Base-by-base conservation (phyloP, 371 early-diverging fungal species). In the Phascolomyces articulosus region DNA sequence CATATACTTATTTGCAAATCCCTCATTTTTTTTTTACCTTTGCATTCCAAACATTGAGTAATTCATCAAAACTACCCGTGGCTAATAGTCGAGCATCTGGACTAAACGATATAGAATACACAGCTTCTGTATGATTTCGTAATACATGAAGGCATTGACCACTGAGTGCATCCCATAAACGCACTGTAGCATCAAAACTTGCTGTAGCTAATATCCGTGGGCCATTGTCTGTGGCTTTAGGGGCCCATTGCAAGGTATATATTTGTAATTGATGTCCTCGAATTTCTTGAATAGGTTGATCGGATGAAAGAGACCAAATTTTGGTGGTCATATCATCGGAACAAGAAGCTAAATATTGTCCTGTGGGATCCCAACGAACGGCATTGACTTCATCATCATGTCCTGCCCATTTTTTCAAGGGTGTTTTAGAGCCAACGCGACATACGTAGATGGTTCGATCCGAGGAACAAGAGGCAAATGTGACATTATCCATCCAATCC, bases 261-360 rank as follows among this genome's bases (percentile, higher is more conserved):
- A 97, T 89, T 71, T 95, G 91, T 67, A 87, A 74, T 53, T 71
- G 76, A 77, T 95, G 94, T 16, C 91, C 94, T 21, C 74, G 70
- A 40, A 95, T 86, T 34, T 82, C 86, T 62, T 87, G 85, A 9
- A 84, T 61, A 20, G 82, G 82, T 20, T 69, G 68, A 60, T 87
- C 80, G 2, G 74, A 75, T 26, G 63, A 58, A 47, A 73, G 55
- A 24, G 76, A 78, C 83, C 82, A 79, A 54, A 78, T 77, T 77
- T 93, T 93, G 60, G 94, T 90, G 0, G 95, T 93, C 65, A 81
- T 83, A 72, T 99, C 99, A 74, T 98, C 98, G 0, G 95, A 93
- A 62, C 95, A 92, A 0, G 96, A 94, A 4, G 97, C 98, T 7
- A 98, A 84, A 51, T 87, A 89, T 60, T 87, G 84, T 4, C 92